Percentiles rank a stretch among this genome's conserved stretches.
Conservation (phyloP, 2,329 filamentous ascomycete species). For the Blastomyces gilchristii region DNA sequence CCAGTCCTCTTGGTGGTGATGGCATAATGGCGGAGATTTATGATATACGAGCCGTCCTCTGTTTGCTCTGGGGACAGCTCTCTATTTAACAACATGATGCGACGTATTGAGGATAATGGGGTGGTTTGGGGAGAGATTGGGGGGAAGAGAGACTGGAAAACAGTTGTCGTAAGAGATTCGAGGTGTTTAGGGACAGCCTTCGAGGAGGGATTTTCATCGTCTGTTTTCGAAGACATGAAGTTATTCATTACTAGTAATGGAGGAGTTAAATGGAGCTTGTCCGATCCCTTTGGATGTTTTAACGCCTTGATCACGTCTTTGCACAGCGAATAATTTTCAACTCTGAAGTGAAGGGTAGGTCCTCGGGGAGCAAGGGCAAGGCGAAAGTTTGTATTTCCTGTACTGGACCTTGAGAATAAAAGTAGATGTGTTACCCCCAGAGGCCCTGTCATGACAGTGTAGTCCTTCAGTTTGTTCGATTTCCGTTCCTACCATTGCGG, state of each 20-base stretch:
- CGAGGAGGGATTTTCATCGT: slow-evolving; percentile 44
- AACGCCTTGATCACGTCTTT: slow-evolving; percentile 80
- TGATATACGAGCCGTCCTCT: slow-evolving; percentile 58
- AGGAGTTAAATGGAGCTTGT: slow-evolving; percentile 74
- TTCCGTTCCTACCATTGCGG: slow-evolving; percentile 53
- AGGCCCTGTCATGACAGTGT: slow-evolving; percentile 88
- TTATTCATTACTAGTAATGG: slow-evolving; percentile 98
- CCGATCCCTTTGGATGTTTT: slow-evolving; percentile 69
- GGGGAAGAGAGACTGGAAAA: slow-evolving; percentile 93
- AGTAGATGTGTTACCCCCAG: slow-evolving; percentile 87
- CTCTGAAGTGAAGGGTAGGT: slow-evolving; percentile 85
- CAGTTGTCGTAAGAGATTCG: slow-evolving; percentile 80
- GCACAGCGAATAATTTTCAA: slow-evolving; percentile 87
- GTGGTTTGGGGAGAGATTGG: slow-evolving; percentile 88
- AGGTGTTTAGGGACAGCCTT: slow-evolving; percentile 83
- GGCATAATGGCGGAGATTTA: slow-evolving; percentile 87
- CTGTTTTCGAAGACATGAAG: slow-evolving; percentile 57
- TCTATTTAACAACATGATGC: slow-evolving; percentile 82
- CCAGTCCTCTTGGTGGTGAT: slow-evolving; percentile 84
- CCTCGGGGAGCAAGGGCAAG: slow-evolving; percentile 80
- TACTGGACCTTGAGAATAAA: slow-evolving; percentile 80
- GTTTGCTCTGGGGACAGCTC: slow-evolving; percentile 41
- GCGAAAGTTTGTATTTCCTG: slow-evolving; percentile 85
- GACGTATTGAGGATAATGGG: slow-evolving; percentile 80
- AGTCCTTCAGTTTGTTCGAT: slow-evolving; percentile 81